Conservation (phyloP, 768 basidiomycete genomes). For the Cystofilobasidium macerans region DNA sequence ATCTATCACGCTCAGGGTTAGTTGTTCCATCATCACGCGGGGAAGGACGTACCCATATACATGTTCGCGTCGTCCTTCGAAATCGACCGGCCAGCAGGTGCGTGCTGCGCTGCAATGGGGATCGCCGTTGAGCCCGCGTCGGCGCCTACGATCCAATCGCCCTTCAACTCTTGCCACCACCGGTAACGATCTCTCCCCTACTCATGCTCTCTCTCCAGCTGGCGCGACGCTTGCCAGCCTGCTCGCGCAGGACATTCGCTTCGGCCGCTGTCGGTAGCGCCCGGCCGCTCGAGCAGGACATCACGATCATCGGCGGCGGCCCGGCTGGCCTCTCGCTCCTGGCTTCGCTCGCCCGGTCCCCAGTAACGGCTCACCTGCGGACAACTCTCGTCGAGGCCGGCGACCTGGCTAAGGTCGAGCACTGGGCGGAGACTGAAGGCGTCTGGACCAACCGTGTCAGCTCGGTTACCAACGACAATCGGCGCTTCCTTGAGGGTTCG, state of each 20-base stretch:
- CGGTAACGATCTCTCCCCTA: not conserved
- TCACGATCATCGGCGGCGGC: conserved; percentile 90
- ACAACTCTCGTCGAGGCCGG: conserved; percentile 73
- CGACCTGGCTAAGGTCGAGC: conserved; percentile 54
- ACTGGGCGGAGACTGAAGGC: conserved; percentile 52
- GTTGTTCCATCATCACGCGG: too few relatives aligned
- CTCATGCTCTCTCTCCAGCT: not conserved
- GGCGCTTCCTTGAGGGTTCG: conserved; percentile 55
- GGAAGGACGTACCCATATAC: too few relatives aligned
- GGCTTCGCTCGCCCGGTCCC: conserved; percentile 60
- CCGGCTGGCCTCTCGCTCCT: conserved; percentile 84
- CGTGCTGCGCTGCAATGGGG: too few relatives aligned
- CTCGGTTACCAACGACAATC: conserved; percentile 68
- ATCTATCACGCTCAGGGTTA: too few relatives aligned
- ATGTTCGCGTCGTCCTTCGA: too few relatives aligned
- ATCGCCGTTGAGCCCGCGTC: too few relatives aligned
- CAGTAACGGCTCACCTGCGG: conserved; percentile 36
- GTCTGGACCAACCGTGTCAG: conserved; percentile 73
- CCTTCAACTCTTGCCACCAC: not conserved
- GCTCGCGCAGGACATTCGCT: not conserved
- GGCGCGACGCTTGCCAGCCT: not conserved
- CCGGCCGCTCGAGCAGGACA: conserved; percentile 44
- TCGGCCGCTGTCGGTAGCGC: not conserved
- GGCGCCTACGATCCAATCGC: too few relatives aligned
- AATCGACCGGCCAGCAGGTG: too few relatives aligned